phyloP scores from a whole-genome alignment of 331 rosid genomes.

The Acacia pycnantha region DNA sequence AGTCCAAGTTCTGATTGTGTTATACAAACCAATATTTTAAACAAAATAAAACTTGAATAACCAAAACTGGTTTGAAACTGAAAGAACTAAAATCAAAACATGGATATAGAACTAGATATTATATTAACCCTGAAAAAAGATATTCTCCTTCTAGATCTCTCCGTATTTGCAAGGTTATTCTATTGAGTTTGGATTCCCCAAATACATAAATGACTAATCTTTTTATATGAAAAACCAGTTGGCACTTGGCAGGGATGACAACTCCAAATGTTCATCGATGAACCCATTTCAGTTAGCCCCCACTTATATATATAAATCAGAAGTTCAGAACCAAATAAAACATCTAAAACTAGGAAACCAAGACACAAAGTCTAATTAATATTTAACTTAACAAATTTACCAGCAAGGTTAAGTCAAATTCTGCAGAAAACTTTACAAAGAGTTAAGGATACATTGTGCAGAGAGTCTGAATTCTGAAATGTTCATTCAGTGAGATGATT shows the following conservation, averaged over 20 bases:
- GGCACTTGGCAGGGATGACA: neutral
- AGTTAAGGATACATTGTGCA: neutral
- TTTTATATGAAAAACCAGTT: neutral
- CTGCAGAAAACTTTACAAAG: neutral
- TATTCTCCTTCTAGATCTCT: neutral
- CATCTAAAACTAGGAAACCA: neutral
- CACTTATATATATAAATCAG: neutral
- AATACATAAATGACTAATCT: neutral
- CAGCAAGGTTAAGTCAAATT: neutral
- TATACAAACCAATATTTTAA: too few species aligned
- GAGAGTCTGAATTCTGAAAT: neutral
- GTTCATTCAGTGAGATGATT: constrained; percentile 12
- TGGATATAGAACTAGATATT: fast-evolving
- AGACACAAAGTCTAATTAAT: neutral
- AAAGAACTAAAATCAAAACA: too few species aligned
- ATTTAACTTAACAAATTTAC: neutral
- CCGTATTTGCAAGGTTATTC: constrained; percentile 11
- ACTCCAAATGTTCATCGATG: neutral
- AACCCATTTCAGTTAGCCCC: constrained; percentile 23
- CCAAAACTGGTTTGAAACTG: too few species aligned
- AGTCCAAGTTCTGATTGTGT: too few species aligned
- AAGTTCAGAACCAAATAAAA: neutral
- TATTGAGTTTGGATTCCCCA: neutral
- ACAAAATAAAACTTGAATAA: too few species aligned
- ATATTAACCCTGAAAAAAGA: neutral